Evolutionary conservation across 345 rosid species (phyloP), one percentile per base, ranked within the genome.

Genomic region (Citrus maxima): DNA sequence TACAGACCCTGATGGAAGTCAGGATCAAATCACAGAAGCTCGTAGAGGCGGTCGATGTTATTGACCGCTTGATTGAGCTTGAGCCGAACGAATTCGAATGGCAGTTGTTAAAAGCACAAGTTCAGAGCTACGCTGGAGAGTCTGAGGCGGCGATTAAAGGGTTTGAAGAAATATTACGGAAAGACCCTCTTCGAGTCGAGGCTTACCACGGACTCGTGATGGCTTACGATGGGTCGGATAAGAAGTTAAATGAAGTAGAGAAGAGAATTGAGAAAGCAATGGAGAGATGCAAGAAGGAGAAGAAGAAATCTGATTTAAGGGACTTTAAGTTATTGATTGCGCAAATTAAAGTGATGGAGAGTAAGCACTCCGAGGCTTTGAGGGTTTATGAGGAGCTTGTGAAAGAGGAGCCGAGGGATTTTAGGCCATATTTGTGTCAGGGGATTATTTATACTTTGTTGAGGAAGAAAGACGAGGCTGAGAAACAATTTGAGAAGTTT

Each of bases 361-460:
- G 88, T 79, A 90, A 84, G 22, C 91, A 89, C 74, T 46, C 30
- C 2, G 97, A 90, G 60, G 99, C 99, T 10, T 73, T 95, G 93
- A 90, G 85, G 84, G 87, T 92, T 64, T 93, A 95, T 54, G 90
- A 92, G 73, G 93, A 90, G 83, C 86, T 95, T 38, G 93, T 86
- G 80, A 91, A 88, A 76, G 98, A 95, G 83, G 98, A 95, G 54
- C 99, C 99, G 0, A 88, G 89, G 81, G 99, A 95, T 86, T 95
- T 93, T 59, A 88, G 98, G 87, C 98, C 99, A 3, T 93, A 93
- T 70, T 82, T 93, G 40, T 95, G 98, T 70, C 98, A 92, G 80
- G 98, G 98, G 67, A 91, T 95, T 30, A 88, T 95, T 70, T 93
- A 95, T 62, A 84, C 97, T 5, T 73, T 95, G 79, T 40, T 91